Evolutionary conservation across 371 early-diverging fungal species (phyloP).

Genomic region (Sporodiniella umbellata): DNA sequence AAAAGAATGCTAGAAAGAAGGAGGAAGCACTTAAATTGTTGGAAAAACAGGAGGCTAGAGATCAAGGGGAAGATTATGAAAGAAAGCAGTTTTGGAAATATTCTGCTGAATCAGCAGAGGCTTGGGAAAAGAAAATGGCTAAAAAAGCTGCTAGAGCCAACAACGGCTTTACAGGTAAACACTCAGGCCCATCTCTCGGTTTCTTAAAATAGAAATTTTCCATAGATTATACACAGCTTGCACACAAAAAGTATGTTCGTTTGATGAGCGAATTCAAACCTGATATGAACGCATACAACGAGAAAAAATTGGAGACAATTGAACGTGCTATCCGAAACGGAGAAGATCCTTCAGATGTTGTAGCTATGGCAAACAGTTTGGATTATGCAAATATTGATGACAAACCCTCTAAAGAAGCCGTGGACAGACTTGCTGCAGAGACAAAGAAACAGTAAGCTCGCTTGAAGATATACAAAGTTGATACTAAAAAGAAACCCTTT

Average conservation of each 20-base stretch:
- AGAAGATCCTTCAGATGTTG: constrained; percentile 51
- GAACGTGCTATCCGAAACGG: constrained; percentile 36
- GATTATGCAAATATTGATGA: constrained; percentile 62
- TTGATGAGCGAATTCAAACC: constrained; percentile 80
- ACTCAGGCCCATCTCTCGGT: not conserved
- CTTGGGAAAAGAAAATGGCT: constrained; percentile 80
- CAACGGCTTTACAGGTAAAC: constrained; percentile 78
- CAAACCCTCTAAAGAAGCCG: constrained; percentile 62
- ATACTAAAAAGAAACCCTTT: constrained; percentile 7
- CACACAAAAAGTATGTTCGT: constrained; percentile 84
- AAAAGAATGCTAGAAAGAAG: constrained; percentile 63
- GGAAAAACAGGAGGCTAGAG: constrained; percentile 60
- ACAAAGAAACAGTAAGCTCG: constrained; percentile 73
- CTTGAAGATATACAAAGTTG: not conserved
- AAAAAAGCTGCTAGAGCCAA: constrained; percentile 64
- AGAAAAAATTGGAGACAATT: constrained; percentile 54
- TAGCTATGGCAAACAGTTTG: constrained; percentile 66
- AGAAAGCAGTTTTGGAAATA: constrained; percentile 79
- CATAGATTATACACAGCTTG: constrained; percentile 78
- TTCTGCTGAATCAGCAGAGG: constrained; percentile 83
- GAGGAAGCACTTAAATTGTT: constrained; percentile 72
- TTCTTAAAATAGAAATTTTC: not conserved
- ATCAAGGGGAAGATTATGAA: constrained; percentile 80
- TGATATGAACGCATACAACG: constrained; percentile 71
- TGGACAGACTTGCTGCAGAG: constrained; percentile 72